Conservation (phyloP, 2,329 filamentous ascomycete species). For the Coniochaeta sp. region DNA sequence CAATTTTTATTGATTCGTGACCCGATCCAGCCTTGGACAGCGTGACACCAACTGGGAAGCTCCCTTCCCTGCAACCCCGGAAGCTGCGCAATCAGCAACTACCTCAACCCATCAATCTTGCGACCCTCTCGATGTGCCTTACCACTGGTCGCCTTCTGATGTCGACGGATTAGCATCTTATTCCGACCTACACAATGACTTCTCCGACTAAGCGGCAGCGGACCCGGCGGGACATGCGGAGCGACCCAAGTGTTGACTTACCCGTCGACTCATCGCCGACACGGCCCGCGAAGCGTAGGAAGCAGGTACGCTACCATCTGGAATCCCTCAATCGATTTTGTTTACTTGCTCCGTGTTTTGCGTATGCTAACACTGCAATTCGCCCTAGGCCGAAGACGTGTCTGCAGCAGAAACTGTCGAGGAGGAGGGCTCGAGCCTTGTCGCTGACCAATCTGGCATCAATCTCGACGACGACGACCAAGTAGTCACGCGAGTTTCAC, state of each 20-base stretch:
- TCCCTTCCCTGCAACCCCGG: neutral
- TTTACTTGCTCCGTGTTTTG: no score
- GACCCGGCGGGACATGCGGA: slow-evolving; percentile 23
- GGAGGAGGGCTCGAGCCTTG: slow-evolving; percentile 34
- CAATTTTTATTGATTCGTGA: slow-evolving; percentile 1
- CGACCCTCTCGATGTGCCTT: neutral
- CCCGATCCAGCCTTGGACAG: slow-evolving; percentile 1
- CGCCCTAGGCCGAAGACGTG: slow-evolving; percentile 30
- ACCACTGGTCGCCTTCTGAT: neutral
- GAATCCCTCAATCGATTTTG: slow-evolving; percentile 3
- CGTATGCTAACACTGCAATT: neutral
- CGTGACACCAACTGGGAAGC: neutral
- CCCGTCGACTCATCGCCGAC: slow-evolving; percentile 49
- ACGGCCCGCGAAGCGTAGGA: slow-evolving; percentile 58
- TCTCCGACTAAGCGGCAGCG: slow-evolving; percentile 25
- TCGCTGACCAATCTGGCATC: slow-evolving; percentile 31
- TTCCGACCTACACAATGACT: slow-evolving; percentile 16
- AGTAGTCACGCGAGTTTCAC: slow-evolving; percentile 48
- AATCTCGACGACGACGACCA: slow-evolving; percentile 44
- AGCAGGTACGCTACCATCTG: slow-evolving; percentile 38
- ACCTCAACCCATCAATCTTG: neutral
- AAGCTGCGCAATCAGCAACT: neutral
- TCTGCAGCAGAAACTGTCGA: slow-evolving; percentile 35
- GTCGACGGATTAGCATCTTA: neutral
- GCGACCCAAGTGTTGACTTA: slow-evolving; percentile 18